A percentile compares a stretch with the other conserved stretches of the same genome.
These are phyloP conservation scores for Pulicaria dysenterica DNA, from an alignment of 129 eudicot genomes.

Conservation along the genomic window DNA sequence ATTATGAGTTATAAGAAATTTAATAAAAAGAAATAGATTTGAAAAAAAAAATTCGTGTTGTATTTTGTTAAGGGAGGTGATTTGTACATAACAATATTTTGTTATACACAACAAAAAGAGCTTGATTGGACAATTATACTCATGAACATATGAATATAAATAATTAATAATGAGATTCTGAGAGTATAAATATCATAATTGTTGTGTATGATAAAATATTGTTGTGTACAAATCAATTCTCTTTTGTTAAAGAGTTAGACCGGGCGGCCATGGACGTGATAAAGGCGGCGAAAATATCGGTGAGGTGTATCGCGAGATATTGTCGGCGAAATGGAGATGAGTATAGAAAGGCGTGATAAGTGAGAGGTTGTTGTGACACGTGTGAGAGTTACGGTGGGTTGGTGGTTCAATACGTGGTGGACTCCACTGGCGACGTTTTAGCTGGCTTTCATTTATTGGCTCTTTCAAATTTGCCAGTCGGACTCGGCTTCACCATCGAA, in stretches of 20 bases:
- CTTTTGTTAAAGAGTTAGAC: neutral
- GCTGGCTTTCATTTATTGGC: conserved; percentile 58
- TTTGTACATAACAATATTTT: no score
- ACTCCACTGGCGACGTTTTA: conserved; percentile 26
- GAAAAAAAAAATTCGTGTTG: no score
- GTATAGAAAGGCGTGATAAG: conserved; percentile 19
- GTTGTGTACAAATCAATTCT: no score
- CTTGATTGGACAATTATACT: no score
- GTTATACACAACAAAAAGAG: no score
- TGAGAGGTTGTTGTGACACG: conserved; percentile 42
- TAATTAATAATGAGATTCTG: no score
- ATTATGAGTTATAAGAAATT: no score
- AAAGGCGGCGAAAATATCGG: conserved; percentile 22
- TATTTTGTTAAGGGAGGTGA: no score
- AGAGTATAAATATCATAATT: no score
- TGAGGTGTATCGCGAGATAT: conserved; percentile 41
- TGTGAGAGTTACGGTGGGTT: conserved; percentile 27
- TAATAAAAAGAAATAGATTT: no score
- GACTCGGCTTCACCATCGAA: conserved; percentile 39
- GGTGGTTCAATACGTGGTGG: conserved; percentile 29
- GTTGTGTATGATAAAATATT: no score
- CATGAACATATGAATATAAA: no score
- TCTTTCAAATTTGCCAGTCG: conserved; percentile 16
- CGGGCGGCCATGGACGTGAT: conserved; percentile 1
- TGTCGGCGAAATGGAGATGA: conserved; percentile 45